Percentiles rank a stretch among this genome's conserved stretches.
Evolutionary conservation across 306 rosid genomes (phyloP).

Genomic region (Cucurbita ficifolia): DNA sequence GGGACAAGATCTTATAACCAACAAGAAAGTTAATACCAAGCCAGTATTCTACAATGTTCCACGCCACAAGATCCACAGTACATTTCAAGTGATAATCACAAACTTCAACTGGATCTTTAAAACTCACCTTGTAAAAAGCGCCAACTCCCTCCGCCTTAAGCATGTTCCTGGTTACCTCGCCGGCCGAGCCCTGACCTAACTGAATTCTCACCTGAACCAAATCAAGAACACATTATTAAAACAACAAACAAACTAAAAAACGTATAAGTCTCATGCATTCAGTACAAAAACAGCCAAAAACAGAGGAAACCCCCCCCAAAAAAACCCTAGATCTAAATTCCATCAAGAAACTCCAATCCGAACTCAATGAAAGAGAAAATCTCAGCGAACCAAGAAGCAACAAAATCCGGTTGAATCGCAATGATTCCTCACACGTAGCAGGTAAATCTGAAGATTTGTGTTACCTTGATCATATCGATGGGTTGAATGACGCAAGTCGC

Average conservation of each 20-base stretch:
- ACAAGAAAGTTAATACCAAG: not conserved
- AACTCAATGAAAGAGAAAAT: not conserved
- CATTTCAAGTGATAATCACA: not conserved
- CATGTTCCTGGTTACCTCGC: slow-evolving; percentile 49
- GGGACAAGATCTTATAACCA: not conserved
- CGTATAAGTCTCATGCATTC: not conserved
- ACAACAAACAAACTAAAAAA: not conserved
- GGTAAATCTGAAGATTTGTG: not conserved
- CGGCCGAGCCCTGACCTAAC: slow-evolving; percentile 93
- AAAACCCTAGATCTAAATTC: slow-evolving; percentile 38
- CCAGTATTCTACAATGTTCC: not conserved
- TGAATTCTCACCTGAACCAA: slow-evolving; percentile 84
- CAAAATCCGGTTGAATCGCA: not conserved
- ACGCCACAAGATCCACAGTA: not conserved
- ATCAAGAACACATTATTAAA: not conserved
- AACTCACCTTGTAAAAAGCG: slow-evolving; percentile 73
- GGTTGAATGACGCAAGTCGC: slow-evolving; percentile 97
- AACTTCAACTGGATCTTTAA: not conserved
- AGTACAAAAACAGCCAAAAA: not conserved
- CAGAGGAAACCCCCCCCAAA: no score
- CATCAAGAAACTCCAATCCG: not conserved
- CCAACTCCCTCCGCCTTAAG: slow-evolving; percentile 77
- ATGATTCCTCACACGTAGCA: not conserved
- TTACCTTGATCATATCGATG: slow-evolving; percentile 94
- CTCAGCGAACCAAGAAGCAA: not conserved